Evolutionary conservation across 2,329 filamentous ascomycete species (phyloP).

Genomic region (Botryotinia convoluta): DNA sequence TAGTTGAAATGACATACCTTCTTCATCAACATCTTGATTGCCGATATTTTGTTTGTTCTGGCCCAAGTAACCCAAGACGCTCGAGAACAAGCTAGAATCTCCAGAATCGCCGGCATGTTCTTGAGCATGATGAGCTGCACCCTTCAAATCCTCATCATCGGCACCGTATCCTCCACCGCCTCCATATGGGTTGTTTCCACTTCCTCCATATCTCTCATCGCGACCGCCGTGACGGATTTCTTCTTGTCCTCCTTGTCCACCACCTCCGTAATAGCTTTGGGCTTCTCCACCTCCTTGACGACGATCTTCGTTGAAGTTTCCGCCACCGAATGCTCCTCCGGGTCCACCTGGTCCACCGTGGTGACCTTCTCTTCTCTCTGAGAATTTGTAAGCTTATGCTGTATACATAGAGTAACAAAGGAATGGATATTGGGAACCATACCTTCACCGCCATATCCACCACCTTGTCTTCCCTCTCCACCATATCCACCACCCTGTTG

Average conservation of each 20-base stretch:
- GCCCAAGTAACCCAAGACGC: conserved; percentile 53
- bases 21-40: conserved; percentile 57
- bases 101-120: conserved; percentile 51
- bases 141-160: conserved; percentile 50
- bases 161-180: conserved; percentile 37
- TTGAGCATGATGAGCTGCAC: conserved; percentile 54
- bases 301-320: conserved; percentile 8
- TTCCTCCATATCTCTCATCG: conserved; percentile 24
- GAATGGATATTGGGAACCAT: neutral
- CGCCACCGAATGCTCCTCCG: conserved; percentile 23
- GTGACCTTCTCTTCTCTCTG: conserved; percentile 10
- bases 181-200: conserved; percentile 29
- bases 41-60: conserved; percentile 51
- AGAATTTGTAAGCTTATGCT: neutral
- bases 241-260: conserved; percentile 10
- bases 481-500: conserved; percentile 20
- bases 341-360: conserved; percentile 21
- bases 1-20: conserved; percentile 37
- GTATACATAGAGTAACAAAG: neutral
- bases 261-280: conserved; percentile 17
- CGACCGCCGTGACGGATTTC: conserved; percentile 23
- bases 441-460: conserved; percentile 23
- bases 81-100: conserved; percentile 52
- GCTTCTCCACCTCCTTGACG: conserved; percentile 13
- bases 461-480: conserved; percentile 21